Evolutionary conservation across 352 stramenopile genomes (phyloP).

Genomic region (Phytophthora litchii): DNA sequence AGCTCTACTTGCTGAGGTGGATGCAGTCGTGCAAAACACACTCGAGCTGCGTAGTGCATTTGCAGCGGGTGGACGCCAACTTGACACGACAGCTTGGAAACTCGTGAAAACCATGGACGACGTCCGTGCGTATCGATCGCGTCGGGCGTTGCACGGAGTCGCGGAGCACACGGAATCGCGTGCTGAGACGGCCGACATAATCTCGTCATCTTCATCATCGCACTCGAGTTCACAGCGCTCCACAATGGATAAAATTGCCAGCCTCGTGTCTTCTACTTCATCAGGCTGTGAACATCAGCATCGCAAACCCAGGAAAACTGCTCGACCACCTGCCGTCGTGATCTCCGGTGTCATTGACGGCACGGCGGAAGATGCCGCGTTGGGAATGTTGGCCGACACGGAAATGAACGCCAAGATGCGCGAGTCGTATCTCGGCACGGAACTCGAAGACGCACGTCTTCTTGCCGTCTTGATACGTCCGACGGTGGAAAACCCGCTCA

Average conservation of each 20-base stretch:
- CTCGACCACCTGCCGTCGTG: conserved; percentile 35
- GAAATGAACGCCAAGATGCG: conserved; percentile 46
- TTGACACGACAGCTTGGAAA: conserved; percentile 43
- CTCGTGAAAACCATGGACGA: conserved; percentile 48
- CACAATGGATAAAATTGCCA: conserved; percentile 33
- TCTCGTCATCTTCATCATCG: conserved; percentile 34
- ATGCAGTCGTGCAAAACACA: conserved; percentile 41
- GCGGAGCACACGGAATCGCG: conserved; percentile 29
- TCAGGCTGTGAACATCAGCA: conserved; percentile 24
- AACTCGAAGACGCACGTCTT: conserved; percentile 42
- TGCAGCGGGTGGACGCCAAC: conserved; percentile 31
- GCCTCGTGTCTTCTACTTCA: conserved; percentile 28
- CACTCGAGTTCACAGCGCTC: conserved; percentile 34
- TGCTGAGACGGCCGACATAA: conserved; percentile 22
- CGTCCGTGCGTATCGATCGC: conserved; percentile 41
- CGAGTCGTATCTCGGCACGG: conserved; percentile 44
- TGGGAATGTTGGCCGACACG: conserved; percentile 47
- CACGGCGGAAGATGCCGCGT: conserved; percentile 44
- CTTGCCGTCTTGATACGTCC: conserved; percentile 38
- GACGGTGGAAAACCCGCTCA: conserved; percentile 39
- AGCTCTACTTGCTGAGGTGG: conserved; percentile 30
- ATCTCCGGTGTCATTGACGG: conserved; percentile 42
- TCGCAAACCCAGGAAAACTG: conserved; percentile 25
- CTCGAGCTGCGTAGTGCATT: conserved; percentile 42
- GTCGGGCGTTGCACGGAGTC: conserved; percentile 31